Conservation (phyloP, 257 asterid species). For the Sherardia arvensis region DNA sequence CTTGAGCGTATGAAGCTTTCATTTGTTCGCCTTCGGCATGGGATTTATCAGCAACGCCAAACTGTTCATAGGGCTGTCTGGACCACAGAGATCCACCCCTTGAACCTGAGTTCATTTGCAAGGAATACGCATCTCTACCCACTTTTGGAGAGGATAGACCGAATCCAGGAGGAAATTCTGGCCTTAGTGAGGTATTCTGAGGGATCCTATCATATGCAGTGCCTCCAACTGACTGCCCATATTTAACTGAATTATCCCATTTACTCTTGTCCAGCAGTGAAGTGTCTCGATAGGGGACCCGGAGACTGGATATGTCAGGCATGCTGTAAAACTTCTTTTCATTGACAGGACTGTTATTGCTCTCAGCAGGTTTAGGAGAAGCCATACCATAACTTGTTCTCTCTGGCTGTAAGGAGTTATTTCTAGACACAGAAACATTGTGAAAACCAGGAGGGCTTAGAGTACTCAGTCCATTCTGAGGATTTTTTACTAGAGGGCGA, state of each 20-base stretch:
- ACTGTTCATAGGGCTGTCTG: constrained; percentile 77
- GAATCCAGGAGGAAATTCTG: constrained; percentile 41
- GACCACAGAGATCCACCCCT: constrained; percentile 67
- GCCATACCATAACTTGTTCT: constrained; percentile 34
- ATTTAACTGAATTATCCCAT: constrained; percentile 33
- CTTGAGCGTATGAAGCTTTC: constrained; percentile 27
- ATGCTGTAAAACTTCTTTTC: constrained; percentile 73
- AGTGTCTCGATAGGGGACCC: constrained; percentile 44
- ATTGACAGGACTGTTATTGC: constrained; percentile 24
- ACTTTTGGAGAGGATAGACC: constrained; percentile 49
- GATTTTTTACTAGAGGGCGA: constrained; percentile 43
- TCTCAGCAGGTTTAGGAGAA: constrained; percentile 43
- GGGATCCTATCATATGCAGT: constrained; percentile 30
- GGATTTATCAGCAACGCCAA: constrained; percentile 74
- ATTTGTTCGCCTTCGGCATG: constrained; percentile 17
- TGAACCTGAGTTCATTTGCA: constrained; percentile 42
- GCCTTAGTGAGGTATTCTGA: constrained; percentile 34
- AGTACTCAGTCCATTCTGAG: constrained; percentile 47
- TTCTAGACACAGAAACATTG: constrained; percentile 62
- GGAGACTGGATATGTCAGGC: constrained; percentile 86
- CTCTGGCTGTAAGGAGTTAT: constrained; percentile 55
- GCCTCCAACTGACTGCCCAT: constrained; percentile 36
- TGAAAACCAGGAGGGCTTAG: constrained; percentile 85
- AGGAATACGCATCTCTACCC: constrained; percentile 44
- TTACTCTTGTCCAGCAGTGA: constrained; percentile 27